A percentile compares a stretch with the other conserved stretches of the same genome.
Conservation (phyloP, 2,329 filamentous ascomycete genomes). For the Camptophora hylomeconis region DNA sequence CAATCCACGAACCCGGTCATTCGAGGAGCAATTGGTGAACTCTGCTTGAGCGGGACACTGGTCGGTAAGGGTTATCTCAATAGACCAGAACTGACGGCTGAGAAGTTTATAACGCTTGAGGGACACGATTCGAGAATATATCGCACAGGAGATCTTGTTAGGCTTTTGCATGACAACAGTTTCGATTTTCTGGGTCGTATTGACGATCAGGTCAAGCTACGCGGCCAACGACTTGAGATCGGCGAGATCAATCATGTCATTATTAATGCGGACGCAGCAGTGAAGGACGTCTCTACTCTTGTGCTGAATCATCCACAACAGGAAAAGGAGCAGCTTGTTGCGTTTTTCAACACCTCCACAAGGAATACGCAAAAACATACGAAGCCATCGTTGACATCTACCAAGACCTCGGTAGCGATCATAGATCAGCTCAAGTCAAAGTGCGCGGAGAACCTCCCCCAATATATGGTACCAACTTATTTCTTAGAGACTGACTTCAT, state of each 20-base stretch:
- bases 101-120: slow-evolving; percentile 58
- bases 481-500: slow-evolving; percentile 59
- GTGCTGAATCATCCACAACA: slow-evolving; percentile 59
- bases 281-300: slow-evolving; percentile 63
- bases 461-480: slow-evolving; percentile 86
- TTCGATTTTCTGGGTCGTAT: slow-evolving; percentile 80
- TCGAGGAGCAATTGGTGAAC: slow-evolving; percentile 68
- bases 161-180: slow-evolving; percentile 64
- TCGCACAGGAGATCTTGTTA: slow-evolving; percentile 76
- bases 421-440: slow-evolving; percentile 40
- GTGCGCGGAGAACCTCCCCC: slow-evolving; percentile 59
- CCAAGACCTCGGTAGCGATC: slow-evolving; percentile 26
- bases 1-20: slow-evolving; percentile 59
- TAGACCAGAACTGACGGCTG: slow-evolving; percentile 59
- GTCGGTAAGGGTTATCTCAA: slow-evolving; percentile 86
- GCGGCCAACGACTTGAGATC: slow-evolving; percentile 78
- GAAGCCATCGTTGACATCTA: slow-evolving; percentile 25
- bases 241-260: slow-evolving; percentile 84
- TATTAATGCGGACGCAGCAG: slow-evolving; percentile 40
- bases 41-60: slow-evolving; percentile 75
- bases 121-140: slow-evolving; percentile 54
- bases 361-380: slow-evolving; percentile 8
- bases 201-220: slow-evolving; percentile 84
- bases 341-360: slow-evolving; percentile 45
- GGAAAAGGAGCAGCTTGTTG: slow-evolving; percentile 70